These are phyloP conservation scores for Penicillium griseofulvum DNA, from an alignment of 2,329 filamentous ascomycete genomes.

Conservation along the genomic window DNA sequence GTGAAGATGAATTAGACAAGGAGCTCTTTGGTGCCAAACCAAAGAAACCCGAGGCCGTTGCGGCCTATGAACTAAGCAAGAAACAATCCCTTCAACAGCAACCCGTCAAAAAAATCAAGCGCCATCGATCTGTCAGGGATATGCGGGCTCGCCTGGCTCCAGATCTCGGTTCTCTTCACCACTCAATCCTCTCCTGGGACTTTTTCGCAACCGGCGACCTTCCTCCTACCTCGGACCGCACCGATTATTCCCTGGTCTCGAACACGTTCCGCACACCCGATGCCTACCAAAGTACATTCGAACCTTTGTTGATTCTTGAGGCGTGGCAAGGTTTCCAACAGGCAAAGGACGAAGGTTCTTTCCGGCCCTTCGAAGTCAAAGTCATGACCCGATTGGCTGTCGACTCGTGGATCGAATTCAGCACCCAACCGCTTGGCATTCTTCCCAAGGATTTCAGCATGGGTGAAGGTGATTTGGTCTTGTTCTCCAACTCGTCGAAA, in stretches of 20 bases:
- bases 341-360: slow-evolving; percentile 78
- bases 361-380: slow-evolving; percentile 81
- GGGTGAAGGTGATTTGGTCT: slow-evolving; percentile 81
- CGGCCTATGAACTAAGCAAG: slow-evolving; percentile 49
- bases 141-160: slow-evolving; percentile 90
- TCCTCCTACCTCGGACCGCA: slow-evolving; percentile 69
- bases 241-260: slow-evolving; percentile 71
- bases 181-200: slow-evolving; percentile 87
- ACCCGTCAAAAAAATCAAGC: slow-evolving; percentile 80
- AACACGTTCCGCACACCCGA: slow-evolving; percentile 72
- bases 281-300: slow-evolving; percentile 85
- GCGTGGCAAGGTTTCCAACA: slow-evolving; percentile 94
- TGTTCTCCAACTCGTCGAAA: slow-evolving; percentile 71
- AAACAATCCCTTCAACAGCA: slow-evolving; percentile 55
- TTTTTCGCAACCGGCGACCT: slow-evolving; percentile 88
- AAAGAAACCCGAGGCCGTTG: slow-evolving; percentile 40
- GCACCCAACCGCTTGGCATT: slow-evolving; percentile 70
- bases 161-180: slow-evolving; percentile 79
- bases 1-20: slow-evolving; percentile 71
- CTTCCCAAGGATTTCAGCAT: slow-evolving; percentile 71
- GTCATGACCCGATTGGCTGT: slow-evolving; percentile 84
- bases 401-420: slow-evolving; percentile 89
- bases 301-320: slow-evolving; percentile 85
- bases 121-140: slow-evolving; percentile 81
- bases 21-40: slow-evolving; percentile 59